Conservation (phyloP, 2,329 filamentous ascomycete species). For the Pseudocercospora fijiensis region DNA sequence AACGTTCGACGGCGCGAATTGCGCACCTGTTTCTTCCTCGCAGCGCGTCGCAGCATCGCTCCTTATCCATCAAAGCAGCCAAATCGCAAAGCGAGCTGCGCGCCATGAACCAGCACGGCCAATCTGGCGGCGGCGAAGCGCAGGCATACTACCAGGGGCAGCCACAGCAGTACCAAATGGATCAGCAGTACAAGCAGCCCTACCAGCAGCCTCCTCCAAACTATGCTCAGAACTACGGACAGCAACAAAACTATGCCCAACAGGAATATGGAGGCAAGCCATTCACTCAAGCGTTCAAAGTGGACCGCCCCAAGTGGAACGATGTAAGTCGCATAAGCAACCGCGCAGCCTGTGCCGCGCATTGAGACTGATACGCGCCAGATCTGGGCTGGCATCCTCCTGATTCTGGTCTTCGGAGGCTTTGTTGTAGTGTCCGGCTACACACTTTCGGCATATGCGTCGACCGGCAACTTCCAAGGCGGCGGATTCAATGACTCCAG, state of each 20-base stretch:
- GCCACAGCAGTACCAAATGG: conserved; percentile 12
- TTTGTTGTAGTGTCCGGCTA: conserved; percentile 76
- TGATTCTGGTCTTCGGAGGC: conserved; percentile 68
- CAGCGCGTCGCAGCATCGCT: not conserved
- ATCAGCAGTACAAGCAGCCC: conserved; percentile 19
- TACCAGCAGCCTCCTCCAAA: conserved; percentile 19
- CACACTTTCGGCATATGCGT: conserved; percentile 70
- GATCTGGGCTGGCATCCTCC: conserved; percentile 79
- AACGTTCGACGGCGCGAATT: not conserved
- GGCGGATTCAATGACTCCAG: conserved; percentile 69
- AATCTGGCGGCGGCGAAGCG: conserved; percentile 14
- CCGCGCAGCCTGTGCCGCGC: not conserved
- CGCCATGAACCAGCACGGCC: conserved; percentile 9
- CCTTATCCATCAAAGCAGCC: not conserved
- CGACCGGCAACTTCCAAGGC: conserved; percentile 62
- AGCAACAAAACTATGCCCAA: conserved; percentile 37
- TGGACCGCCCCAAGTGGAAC: conserved; percentile 83
- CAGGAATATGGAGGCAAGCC: conserved; percentile 42
- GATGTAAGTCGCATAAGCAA: conserved; percentile 49
- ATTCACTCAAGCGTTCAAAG: conserved; percentile 80
- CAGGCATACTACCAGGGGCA: conserved; percentile 18
- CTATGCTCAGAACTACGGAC: conserved; percentile 20
- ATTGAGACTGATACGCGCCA: conserved; percentile 8
- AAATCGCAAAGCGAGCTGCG: conserved; percentile 4
- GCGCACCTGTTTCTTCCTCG: conserved; percentile 2